A percentile compares a stretch with the other conserved stretches of the same genome.
These are phyloP conservation scores for Suhomyces yuchorum DNA, from an alignment of 1,139 yeast species.

Conservation along the genomic window DNA sequence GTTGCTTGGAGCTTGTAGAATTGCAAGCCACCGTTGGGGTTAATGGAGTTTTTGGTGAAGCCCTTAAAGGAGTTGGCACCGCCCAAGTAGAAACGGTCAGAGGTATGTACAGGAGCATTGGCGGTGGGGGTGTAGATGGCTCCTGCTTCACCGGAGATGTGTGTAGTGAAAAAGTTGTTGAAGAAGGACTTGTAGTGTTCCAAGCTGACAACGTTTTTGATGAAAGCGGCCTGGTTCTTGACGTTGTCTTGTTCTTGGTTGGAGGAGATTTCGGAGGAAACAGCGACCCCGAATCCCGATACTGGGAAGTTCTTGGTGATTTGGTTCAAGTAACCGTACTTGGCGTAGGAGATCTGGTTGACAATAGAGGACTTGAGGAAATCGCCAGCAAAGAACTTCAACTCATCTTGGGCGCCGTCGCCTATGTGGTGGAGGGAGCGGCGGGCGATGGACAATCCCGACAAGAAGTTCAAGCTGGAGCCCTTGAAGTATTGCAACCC, in stretches of 20 bases:
- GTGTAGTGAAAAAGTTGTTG: conserved; percentile 40
- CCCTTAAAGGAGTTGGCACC: conserved; percentile 45
- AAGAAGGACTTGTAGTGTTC: conserved; percentile 42
- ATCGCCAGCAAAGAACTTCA: conserved; percentile 37
- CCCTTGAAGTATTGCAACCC: conserved; percentile 41
- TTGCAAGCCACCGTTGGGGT: conserved; percentile 44
- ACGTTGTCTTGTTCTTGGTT: conserved; percentile 33
- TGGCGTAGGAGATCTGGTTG: conserved; percentile 27
- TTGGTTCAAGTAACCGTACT: conserved; percentile 27
- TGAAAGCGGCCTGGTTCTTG: conserved; percentile 26
- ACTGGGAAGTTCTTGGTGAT: conserved; percentile 35
- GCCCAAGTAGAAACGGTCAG: conserved; percentile 55
- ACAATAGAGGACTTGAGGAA: conserved; percentile 40
- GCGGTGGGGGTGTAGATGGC: conserved; percentile 29
- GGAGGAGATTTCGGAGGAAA: conserved; percentile 36
- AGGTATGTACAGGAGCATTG: conserved; percentile 36
- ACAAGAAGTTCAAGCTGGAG: conserved; percentile 24
- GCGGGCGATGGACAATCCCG: conserved; percentile 47
- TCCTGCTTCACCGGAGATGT: conserved; percentile 40
- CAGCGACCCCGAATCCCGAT: conserved; percentile 26
- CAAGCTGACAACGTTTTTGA: conserved; percentile 30
- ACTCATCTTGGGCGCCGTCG: conserved; percentile 41
- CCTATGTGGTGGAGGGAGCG: conserved; percentile 46
- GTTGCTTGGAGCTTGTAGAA: conserved; percentile 39
- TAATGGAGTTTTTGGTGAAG: conserved; percentile 40